Evolutionary conservation across 1,139 yeast genomes (phyloP), one percentile per base, ranked within the genome.

Genomic region (Saccharomyces hybrid): DNA sequence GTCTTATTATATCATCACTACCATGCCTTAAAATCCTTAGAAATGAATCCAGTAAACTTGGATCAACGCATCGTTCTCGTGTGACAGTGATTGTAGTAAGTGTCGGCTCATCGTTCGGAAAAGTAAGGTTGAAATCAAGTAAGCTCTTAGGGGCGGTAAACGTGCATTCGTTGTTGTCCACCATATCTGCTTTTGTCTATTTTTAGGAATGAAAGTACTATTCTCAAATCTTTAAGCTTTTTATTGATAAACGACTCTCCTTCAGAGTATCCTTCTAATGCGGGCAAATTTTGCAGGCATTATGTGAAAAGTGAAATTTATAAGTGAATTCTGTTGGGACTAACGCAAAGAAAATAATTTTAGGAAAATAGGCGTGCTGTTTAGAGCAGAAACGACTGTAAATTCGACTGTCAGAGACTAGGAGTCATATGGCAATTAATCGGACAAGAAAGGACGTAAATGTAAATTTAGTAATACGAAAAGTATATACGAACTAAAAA

Each of bases 1-100:
- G 74, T 38, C 64, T 70, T 0, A 78, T 60, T 2, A 72, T 73
- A 59, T 78, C 81, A 58, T 78, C 82, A 38, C 76, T 70, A 2
- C 71, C 67, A 52, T 67, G 67, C 57, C 82, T 67, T n/a, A 79
- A 70, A 1, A 71, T 57, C 27, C 71, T 65, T 32, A 78, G 60
- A 57, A 78, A 78, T 11, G 75, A 65, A 50, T 76, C 69, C 1
- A 78, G 63, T 0, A 78, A 70, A 29, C 70, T 70, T 2, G 74
- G 73, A 12, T 71, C 64, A 4, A 74, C 58, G 55, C 82, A 78
- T 19, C 73, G 63, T 29, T 67, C 67, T 34, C 73, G 64, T 0
- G 64, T 63, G 2, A 69, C 50, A 1, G 64, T 60, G 8, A 68
- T 50, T 16, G 60, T 60, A 21, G 55, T 60, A 16, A 58, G 57